Base-by-base conservation (phyloP, 306 rosid genomes). In the Quillaja saponaria region DNA sequence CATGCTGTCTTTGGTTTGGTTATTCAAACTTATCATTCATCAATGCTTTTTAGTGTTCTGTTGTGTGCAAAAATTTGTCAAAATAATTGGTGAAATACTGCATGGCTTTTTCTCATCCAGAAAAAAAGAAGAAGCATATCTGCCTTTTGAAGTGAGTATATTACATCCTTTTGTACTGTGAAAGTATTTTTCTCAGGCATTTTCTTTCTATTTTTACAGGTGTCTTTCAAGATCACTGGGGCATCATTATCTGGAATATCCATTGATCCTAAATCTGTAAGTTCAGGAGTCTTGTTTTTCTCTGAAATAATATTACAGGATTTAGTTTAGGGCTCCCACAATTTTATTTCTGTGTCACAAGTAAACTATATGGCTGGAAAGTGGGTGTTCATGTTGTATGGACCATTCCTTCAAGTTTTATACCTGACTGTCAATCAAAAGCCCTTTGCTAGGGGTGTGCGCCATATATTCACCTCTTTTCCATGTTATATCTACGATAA, bases 211-310 rank as follows among this genome's bases (percentile, higher is more conserved):
- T 55, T 50, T 59, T 58, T 44, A 35, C 81, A 92, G 98, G 95
- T 72, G 42, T 89, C 89, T 8, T 87, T 84, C 86, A 92, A 81
- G 83, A 73, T 92, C 68, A 82, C 53, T 40, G 96, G 96, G 65
- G 94, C 91, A 56, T 85, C 99, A n/a, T 56, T 83, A 61, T 88
- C 99, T 71, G 94, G 98, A 76, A 74, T 89, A 67, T 50, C 81
- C 19, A 49, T 83, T 56, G 94, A 89, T 78, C 75, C 94, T n/a
- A 84, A 82, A 89, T 76, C 92, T 68, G 99, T 92, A 78, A 92
- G 96, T 79, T n/a, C n/a, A n/a, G n/a, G n/a, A n/a, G n/a, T n/a
- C n/a, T n/a, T n/a, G n/a, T n/a, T n/a, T n/a, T n/a, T 61, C 59
- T 67, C 40, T 13, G 52, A 37, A 53, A 49, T 18, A 48, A 4